Percentiles rank a stretch among this genome's conserved stretches.
Evolutionary conservation across 2,329 filamentous ascomycete genomes (phyloP).

Genomic region (Phyllosticta citrichinensis): DNA sequence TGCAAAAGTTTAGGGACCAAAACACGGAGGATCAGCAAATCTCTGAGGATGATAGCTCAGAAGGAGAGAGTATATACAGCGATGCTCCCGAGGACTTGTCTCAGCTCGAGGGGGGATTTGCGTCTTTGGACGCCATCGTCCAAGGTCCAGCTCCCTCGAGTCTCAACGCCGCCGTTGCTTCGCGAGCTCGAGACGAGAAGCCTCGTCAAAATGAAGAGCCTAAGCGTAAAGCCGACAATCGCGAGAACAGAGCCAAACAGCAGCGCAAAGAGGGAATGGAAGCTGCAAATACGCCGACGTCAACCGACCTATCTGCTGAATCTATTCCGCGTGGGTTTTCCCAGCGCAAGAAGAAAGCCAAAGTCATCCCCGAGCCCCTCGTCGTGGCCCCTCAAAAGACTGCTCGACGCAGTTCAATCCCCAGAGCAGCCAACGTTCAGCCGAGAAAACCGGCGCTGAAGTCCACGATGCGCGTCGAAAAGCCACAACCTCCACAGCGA

Average conservation of each 20-base stretch:
- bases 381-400: background rate
- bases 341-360: conserved; percentile 24
- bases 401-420: conserved; percentile 7
- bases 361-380: conserved; percentile 2
- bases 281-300: background rate
- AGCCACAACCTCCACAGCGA: conserved; percentile 10
- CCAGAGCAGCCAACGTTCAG: conserved; percentile 15
- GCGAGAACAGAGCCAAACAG: conserved; percentile 57
- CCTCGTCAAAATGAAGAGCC: conserved; percentile 31
- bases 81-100: conserved; percentile 67
- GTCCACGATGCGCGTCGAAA: conserved; percentile 25
- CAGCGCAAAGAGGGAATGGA: conserved; percentile 40
- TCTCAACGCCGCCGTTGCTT: background rate
- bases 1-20: conserved; percentile 2
- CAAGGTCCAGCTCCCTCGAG: conserved; percentile 41
- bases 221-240: conserved; percentile 60
- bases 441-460: conserved; percentile 32
- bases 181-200: background rate
- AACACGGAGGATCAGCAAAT: conserved; percentile 14
- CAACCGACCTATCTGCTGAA: conserved; percentile 14
- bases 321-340: background rate
- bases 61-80: conserved; percentile 55
- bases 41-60: conserved; percentile 32
- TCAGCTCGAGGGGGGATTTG: conserved; percentile 57
- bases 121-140: conserved; percentile 63